Conservation (phyloP, 805 yeast species). For the Priceomyces melissophilus region DNA sequence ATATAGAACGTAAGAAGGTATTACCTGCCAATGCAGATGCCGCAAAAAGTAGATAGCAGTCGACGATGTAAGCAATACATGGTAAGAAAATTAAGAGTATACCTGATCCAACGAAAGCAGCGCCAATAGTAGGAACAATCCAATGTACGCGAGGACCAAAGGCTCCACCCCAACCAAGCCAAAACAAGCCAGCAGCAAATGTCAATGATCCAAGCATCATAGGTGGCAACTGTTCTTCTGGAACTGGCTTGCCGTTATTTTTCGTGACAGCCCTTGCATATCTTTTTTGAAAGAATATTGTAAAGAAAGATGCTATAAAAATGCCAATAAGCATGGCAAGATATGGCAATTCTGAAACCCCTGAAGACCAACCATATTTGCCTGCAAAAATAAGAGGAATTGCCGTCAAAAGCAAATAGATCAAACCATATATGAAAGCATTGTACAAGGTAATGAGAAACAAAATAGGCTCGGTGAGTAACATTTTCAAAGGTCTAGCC, state of each 20-base stretch:
- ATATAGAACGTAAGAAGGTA: constrained; percentile 54
- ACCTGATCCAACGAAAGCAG: constrained; percentile 41
- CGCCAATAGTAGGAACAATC: constrained; percentile 57
- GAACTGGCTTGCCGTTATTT: constrained; percentile 59
- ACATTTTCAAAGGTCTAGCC: constrained; percentile 28
- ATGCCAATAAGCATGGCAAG: constrained; percentile 34
- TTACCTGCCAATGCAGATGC: constrained; percentile 67
- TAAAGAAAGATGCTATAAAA: constrained; percentile 23
- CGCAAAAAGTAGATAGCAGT: constrained; percentile 53
- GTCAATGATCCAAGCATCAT: constrained; percentile 68
- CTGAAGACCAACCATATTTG: constrained; percentile 21
- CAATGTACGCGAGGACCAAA: constrained; percentile 70
- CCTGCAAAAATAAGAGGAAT: constrained; percentile 38
- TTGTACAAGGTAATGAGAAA: constrained; percentile 37
- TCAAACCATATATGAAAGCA: constrained; percentile 32
- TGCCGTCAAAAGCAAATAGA: constrained; percentile 38
- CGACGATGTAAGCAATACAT: constrained; percentile 57
- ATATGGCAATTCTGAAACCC: constrained; percentile 27
- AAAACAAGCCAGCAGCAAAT: constrained; percentile 76
- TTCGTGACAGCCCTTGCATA: constrained; percentile 27
- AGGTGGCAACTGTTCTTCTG: constrained; percentile 79
- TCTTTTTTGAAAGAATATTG: constrained; percentile 20
- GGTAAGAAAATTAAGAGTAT: constrained; percentile 58
- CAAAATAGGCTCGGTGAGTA: constrained; percentile 32
- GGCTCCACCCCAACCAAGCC: constrained; percentile 88